Conservation (phyloP, 495 filamentous ascomycete species). For the Bombardia bombarda region DNA sequence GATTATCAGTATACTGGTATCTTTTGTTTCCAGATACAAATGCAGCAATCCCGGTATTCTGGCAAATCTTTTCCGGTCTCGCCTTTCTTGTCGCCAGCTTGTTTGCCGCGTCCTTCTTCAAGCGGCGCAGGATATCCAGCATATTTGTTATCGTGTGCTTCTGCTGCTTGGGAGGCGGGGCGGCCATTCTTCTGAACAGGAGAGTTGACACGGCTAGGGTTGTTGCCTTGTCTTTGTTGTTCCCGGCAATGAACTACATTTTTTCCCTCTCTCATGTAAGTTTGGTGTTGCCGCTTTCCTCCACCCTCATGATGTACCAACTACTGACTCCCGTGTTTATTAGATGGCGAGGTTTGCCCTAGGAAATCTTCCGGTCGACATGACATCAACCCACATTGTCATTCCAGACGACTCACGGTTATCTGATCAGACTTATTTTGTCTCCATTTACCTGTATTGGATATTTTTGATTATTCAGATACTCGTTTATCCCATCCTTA, state of each 20-base stretch:
- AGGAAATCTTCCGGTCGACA: conserved; percentile 1
- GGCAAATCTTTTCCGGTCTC: conserved; percentile 51
- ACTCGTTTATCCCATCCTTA: conserved; percentile 58
- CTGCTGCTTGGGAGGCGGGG: conserved; percentile 8
- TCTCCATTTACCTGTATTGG: conserved; percentile 36
- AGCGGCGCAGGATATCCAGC: conserved; percentile 43
- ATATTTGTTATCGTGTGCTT: conserved; percentile 12
- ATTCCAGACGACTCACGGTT: conserved; percentile 43
- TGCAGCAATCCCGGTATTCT: conserved; percentile 51
- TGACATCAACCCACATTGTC: background rate
- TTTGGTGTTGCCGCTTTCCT: background rate
- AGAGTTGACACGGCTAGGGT: conserved; percentile 1
- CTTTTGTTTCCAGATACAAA: conserved; percentile 56
- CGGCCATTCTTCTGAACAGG: conserved; percentile 6
- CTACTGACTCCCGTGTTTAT: background rate
- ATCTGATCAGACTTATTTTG: conserved; percentile 46
- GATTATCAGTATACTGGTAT: conserved; percentile 35
- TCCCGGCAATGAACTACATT: conserved; percentile 16
- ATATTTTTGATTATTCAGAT: conserved; percentile 62
- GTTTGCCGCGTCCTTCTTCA: conserved; percentile 62
- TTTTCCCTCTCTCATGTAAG: conserved; percentile 8
- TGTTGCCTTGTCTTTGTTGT: conserved; percentile 8
- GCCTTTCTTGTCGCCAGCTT: conserved; percentile 58
- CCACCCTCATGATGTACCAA: background rate
- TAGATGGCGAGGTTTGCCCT: conserved; percentile 10